Evolutionary conservation across 73 alveolate genomes (phyloP).

Genomic region (Durusdinium trenchii): DNA sequence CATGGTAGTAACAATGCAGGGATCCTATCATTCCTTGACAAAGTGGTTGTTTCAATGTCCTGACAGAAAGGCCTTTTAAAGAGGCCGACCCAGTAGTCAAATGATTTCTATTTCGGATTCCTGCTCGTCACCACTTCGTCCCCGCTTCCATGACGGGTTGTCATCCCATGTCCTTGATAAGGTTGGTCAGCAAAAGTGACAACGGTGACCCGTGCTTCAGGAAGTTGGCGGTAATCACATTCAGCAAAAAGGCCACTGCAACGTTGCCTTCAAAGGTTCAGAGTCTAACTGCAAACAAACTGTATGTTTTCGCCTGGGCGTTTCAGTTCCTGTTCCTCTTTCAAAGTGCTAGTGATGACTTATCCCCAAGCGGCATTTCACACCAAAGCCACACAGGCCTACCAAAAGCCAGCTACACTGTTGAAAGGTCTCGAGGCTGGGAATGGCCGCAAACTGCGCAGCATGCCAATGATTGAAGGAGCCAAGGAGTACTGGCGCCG

Average conservation of each 20-base stretch:
- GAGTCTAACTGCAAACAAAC: too few species aligned
- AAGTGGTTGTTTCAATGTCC: too few species aligned
- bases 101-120: too few species aligned
- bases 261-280: slow-evolving; percentile 53
- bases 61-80: too few species aligned
- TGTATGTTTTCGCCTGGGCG: neutral
- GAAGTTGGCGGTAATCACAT: slow-evolving; percentile 59
- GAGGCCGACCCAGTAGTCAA: too few species aligned
- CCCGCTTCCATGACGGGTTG: too few species aligned
- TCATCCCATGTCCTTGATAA: slow-evolving; percentile 74
- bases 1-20: too few species aligned
- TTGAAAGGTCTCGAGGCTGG: neutral
- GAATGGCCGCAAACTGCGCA: slow-evolving; percentile 1
- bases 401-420: slow-evolving; percentile 21
- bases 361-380: neutral
- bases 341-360: neutral
- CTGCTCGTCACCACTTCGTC: too few species aligned
- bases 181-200: slow-evolving; percentile 56
- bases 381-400: neutral
- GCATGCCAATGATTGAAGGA: slow-evolving; percentile 33
- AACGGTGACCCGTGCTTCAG: slow-evolving; percentile 76
- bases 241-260: slow-evolving; percentile 54
- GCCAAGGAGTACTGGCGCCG: slow-evolving; percentile 16
- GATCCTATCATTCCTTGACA: too few species aligned
- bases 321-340: neutral